phyloP scores from a whole-genome alignment of 352 stramenopile genomes.

The Hyphochytrium catenoides region DNA sequence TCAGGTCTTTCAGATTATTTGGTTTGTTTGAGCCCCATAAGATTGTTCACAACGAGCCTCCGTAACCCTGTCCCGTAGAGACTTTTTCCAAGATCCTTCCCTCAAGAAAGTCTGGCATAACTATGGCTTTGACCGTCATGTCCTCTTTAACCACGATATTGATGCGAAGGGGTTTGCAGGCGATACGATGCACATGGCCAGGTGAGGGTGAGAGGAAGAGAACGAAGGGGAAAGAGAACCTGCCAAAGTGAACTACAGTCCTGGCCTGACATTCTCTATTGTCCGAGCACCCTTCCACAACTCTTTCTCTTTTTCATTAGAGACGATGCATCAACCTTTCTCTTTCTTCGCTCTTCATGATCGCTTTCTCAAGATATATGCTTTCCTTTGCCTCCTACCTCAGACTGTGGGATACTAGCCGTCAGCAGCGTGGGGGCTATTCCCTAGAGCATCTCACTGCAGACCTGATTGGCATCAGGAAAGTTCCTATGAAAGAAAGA shows the following conservation, averaged over 20 bases:
- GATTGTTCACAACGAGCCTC: too few relatives aligned
- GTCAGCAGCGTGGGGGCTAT: conserved; percentile 68
- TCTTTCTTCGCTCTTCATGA: too few relatives aligned
- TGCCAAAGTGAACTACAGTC: conserved; percentile 6
- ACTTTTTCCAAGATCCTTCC: conserved; percentile 70
- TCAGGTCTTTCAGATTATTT: too few relatives aligned
- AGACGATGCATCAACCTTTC: too few relatives aligned
- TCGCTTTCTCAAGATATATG: too few relatives aligned
- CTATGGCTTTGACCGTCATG: conserved; percentile 97
- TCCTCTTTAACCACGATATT: conserved; percentile 91
- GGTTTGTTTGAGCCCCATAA: too few relatives aligned
- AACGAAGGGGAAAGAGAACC: conserved; percentile 9
- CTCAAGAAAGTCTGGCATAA: conserved; percentile 96
- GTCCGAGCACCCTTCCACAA: background rate
- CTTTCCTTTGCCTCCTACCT: too few relatives aligned
- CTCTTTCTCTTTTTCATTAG: too few relatives aligned
- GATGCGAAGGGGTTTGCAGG: conserved; percentile 68
- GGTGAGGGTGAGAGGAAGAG: conserved; percentile 34
- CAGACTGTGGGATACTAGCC: conserved; percentile 52
- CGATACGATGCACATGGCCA: conserved; percentile 99
- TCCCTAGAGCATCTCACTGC: conserved; percentile 79
- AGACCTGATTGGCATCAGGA: conserved; percentile 53
- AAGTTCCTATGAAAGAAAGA: conserved; percentile 91
- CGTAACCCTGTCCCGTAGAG: too few relatives aligned
- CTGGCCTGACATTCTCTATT: background rate